Base-by-base conservation (phyloP, 2,329 filamentous ascomycete species). In the Alternaria longipes region DNA sequence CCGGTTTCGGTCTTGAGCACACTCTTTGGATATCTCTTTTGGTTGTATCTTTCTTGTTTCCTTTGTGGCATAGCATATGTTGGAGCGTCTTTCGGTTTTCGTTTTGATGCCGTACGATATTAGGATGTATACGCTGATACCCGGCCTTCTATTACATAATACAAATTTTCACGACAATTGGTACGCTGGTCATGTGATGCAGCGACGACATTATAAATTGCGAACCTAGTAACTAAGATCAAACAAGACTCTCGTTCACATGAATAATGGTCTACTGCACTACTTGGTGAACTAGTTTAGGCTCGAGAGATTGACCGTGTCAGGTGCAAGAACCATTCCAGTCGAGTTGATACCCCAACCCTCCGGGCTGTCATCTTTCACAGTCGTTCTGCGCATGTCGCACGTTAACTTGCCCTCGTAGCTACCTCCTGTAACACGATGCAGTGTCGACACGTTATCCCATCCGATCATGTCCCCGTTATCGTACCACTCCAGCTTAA, bases 101-200 rank as follows among this genome's bases (percentile, higher is more conserved):
- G 0, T 16, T 16, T 38, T 38, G 12, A 38, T 2, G 34, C 7
- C 18, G 18, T 3, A 49, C 46, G 46, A 36, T 24, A 22, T 18
- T 24, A n/a, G 30, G 46, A 49, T 24, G 9, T 36, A 49, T 9
- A 49, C 8, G 46, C 32, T 49, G 5, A 49, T 49, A 36, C 46
- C 46, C 30, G 18, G 30, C 3, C 1, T 24, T 49, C 24, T 8
- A n/a, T 36, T 36, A 2, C 14, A 5, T 22, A 49, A 49, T 49
- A 18, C 12, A 36, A 0, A 5, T n/a, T 0, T 44, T 42, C 22
- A 24, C 1, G 22, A 5, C 5, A 5, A 16, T 0, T 42, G 8
- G 2, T 14, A 4, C 0, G 0, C 4, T 0, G 12, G 14, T 12
- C 32, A 3, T 36, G 0, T 6, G 12, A 1, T 14, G 1, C 8